Percentiles rank a stretch among this genome's conserved stretches.
These are phyloP conservation scores for Agapanthus africanus DNA, from an alignment of 106 monocot species.

Conservation along the genomic window DNA sequence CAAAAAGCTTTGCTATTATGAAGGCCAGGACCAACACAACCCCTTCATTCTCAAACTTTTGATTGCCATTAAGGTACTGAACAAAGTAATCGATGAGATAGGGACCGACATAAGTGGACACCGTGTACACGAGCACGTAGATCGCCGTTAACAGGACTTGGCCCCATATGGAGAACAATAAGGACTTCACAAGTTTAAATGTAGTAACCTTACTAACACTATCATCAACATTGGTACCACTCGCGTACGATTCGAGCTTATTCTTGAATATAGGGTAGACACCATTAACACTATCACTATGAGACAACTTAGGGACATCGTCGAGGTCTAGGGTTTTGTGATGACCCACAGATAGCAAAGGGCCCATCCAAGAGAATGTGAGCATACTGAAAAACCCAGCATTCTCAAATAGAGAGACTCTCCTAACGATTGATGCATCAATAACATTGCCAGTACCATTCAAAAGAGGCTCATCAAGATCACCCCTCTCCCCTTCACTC, in stretches of 20 bases:
- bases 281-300: conserved; percentile 18
- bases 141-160: conserved; percentile 18
- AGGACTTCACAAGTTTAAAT: conserved; percentile 10
- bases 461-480: conserved; percentile 52
- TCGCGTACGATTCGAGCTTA: conserved; percentile 16
- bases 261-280: conserved; percentile 21
- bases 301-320: conserved; percentile 38
- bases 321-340: conserved; percentile 37
- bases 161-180: conserved; percentile 22
- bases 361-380: conserved; percentile 55
- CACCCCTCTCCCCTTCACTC: conserved; percentile 8
- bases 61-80: conserved; percentile 29
- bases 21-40: conserved; percentile 54
- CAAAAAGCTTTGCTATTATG: conserved; percentile 63
- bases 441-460: conserved; percentile 10
- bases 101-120: conserved; percentile 30
- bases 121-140: conserved; percentile 19
- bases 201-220: conserved; percentile 6
- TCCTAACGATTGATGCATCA: not conserved
- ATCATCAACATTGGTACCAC: not conserved
- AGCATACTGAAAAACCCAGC: conserved; percentile 36
- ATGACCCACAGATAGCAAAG: conserved; percentile 37
- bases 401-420: conserved; percentile 16
- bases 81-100: conserved; percentile 37
- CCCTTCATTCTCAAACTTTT: conserved; percentile 44